Base-by-base conservation (phyloP, 2,329 filamentous ascomycete species). In the Albophoma yamanashiensis region DNA sequence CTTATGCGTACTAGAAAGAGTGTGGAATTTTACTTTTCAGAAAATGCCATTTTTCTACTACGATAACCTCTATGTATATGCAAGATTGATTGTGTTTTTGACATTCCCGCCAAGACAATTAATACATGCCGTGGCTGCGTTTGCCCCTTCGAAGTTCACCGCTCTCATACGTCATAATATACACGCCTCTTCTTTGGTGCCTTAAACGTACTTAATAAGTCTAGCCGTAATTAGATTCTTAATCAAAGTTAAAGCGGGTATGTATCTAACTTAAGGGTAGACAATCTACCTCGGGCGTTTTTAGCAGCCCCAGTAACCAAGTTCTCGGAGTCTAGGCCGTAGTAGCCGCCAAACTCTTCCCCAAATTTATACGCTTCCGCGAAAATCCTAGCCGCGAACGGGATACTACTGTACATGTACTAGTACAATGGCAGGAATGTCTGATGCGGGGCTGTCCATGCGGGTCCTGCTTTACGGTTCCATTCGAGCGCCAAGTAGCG, bases 291-390 rank as follows among this genome's bases (percentile, higher is more conserved):
- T 36, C 65, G 58, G 8, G 62, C 66, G 20, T 61, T 62, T 57
- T 63, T 60, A 22, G 58, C 61, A 31, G 63, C 63, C 67, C 65
- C 64, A 45, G 65, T 58, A 57, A 68, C 58, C 56, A 63, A 56
- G 9, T 64, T 53, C 58, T 66, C 61, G 2, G 62, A 56, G 2
- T 63, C 61, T 2, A 59, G 42, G 2, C 67, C 67, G 45, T 62
- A 68, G 31, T 67, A 69, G 1, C 65, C 65, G 1, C 65, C 66
- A 52, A 67, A 66, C 34, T 68, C 66, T 12, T 67, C 62, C 0
- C 56, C 36, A 38, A 56, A 59, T 7, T 56, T 15, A 0, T 66
- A 59, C 0, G 22, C 61, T 3, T 66, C 56, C 0, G 53, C 34
- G 11, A 60, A 67, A 1, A 64, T 50, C 1, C 67, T 62, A 11